phyloP scores from a whole-genome alignment of 192 early-diverging fungal genomes.

The Lobosporangium transversale region DNA sequence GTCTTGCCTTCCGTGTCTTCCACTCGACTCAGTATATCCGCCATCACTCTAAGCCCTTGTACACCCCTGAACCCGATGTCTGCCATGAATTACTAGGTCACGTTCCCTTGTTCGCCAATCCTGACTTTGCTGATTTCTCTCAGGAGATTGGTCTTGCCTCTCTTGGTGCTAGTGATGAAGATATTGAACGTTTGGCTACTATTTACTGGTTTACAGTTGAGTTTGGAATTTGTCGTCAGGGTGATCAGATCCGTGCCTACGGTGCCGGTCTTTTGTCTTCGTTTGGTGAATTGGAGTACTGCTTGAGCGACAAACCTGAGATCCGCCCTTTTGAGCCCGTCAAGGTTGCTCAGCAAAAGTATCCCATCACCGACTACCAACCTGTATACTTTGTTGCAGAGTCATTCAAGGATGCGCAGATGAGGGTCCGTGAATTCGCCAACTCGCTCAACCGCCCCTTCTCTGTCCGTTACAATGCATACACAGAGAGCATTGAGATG shows the following conservation, averaged over 20 bases:
- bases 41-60: conserved; percentile 89
- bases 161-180: conserved; percentile 90
- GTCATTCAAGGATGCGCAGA: conserved; percentile 92
- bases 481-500: conserved; percentile 91
- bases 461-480: conserved; percentile 90
- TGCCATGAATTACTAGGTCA: conserved; percentile 98
- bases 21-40: conserved; percentile 98
- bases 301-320: conserved; percentile 82
- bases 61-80: conserved; percentile 94
- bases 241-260: conserved; percentile 81
- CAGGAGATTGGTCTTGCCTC: conserved; percentile 96
- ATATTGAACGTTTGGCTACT: conserved; percentile 90
- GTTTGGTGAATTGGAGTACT: conserved; percentile 96
- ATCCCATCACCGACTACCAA: conserved; percentile 94
- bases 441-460: conserved; percentile 82
- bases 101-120: conserved; percentile 80
- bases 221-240: conserved; percentile 88
- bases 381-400: conserved; percentile 95
- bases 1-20: conserved; percentile 96
- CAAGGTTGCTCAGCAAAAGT: conserved; percentile 74
- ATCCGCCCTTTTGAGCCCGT: conserved; percentile 87
- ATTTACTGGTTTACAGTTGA: conserved; percentile 96
- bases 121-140: conserved; percentile 93
- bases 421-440: conserved; percentile 89
- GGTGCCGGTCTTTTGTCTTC: conserved; percentile 93